Evolutionary conservation across 768 basidiomycete genomes (phyloP).

Genomic region (Pleurotus salmoneostramineus): DNA sequence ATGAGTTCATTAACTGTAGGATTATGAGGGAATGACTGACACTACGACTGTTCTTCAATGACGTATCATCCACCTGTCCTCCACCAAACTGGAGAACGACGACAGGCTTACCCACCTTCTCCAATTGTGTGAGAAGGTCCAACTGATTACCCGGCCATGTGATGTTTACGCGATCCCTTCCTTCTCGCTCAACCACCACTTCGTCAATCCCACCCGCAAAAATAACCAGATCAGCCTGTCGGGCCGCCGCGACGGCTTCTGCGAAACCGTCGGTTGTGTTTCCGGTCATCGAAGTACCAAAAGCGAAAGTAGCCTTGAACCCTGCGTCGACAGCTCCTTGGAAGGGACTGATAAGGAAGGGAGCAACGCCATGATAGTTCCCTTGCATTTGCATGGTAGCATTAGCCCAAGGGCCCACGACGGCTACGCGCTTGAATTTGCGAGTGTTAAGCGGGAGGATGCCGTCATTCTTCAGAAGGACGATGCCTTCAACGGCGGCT

Average conservation of each 20-base stretch:
- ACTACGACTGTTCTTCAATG: conserved; percentile 37
- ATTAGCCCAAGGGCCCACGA: conserved; percentile 59
- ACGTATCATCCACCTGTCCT: conserved; percentile 49
- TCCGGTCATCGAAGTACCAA: conserved; percentile 37
- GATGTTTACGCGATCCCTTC: conserved; percentile 40
- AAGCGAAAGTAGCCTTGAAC: conserved; percentile 37
- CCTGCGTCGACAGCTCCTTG: conserved; percentile 44
- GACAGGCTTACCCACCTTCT: conserved; percentile 44
- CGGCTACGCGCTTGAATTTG: conserved; percentile 43
- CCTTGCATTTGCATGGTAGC: conserved; percentile 56
- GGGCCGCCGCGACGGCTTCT: conserved; percentile 46
- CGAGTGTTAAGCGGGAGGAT: conserved; percentile 45
- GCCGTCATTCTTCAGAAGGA: conserved; percentile 62
- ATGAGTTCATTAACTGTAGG: not conserved
- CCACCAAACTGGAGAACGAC: conserved; percentile 54
- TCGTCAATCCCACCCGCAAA: conserved; percentile 54
- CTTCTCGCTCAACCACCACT: conserved; percentile 40
- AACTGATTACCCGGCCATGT: conserved; percentile 57
- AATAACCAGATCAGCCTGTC: conserved; percentile 43
- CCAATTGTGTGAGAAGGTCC: conserved; percentile 40
- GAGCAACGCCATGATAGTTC: conserved; percentile 51
- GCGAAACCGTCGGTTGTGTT: conserved; percentile 41
- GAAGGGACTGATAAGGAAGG: conserved; percentile 52
- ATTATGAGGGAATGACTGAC: conserved; percentile 20
- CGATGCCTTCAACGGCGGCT: conserved; percentile 51